Evolutionary conservation across 1,284 basidiomycete species (phyloP), one percentile per base, ranked within the genome.

Genomic region (Trichosporon sp.): DNA sequence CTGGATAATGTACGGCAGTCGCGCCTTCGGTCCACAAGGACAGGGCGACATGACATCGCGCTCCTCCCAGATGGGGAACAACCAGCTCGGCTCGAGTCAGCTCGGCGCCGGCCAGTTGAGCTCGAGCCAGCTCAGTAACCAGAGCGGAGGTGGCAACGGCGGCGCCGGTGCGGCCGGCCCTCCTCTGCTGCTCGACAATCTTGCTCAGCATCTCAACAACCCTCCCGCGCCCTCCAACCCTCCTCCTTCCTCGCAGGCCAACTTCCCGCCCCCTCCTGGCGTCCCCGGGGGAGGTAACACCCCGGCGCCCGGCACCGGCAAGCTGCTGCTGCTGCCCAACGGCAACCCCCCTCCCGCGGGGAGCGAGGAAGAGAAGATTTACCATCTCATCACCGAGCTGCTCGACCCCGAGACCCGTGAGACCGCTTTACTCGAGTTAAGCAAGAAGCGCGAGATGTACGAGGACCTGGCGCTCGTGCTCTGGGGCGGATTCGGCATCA

Each of bases 401-500:
- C 77, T 86, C 71, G 84, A 84, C 72, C 84, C 83, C 9, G 79
- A 86, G 65, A 89, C 90, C n/a, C 87, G 95, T 71, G 95, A 98
- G 80, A 87, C 87, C 7, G 95, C 95, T 0, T 84, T 98, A 67
- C 87, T 99, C 64, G 97, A 99, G 85, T 86, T 99, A 75, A 97
- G 94, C 86, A 99, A 99, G 88, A 98, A 98, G 86, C 87, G 97
- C 74, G 97, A 99, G 84, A 95, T 98, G 85, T 99, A 97, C 82
- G 97, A 99, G 80, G 96, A 99, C 83, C 88, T 99, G 29, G 97
- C 97, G 0, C 87, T 99, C 34, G 93, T 99, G 13, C 87, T 99
- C 5, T 99, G 97, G 97, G 96, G 99, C 78, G 97, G 95, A 12
- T 99, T 98, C 79, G 97, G 95, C 68, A 93, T 99, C 78, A 99